Percentiles rank a stretch among this genome's conserved stretches.
Conservation (phyloP, 2,329 filamentous ascomycete genomes). For the Massarina eburnea region DNA sequence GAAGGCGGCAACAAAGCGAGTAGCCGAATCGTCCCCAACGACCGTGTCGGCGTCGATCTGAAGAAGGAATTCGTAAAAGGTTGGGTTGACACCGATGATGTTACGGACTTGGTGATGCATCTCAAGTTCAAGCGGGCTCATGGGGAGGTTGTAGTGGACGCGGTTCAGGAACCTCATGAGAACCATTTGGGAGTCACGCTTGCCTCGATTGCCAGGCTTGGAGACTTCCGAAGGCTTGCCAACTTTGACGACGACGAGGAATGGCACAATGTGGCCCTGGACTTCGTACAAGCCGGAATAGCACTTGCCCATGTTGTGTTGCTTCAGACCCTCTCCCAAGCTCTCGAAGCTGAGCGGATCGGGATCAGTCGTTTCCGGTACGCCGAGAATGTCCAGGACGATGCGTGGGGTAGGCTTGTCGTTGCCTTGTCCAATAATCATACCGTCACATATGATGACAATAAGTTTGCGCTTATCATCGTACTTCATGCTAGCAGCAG, state of each 20-base stretch:
- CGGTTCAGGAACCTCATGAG: constrained; percentile 99
- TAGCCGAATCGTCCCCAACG: constrained; percentile 84
- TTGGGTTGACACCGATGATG: constrained; percentile 97
- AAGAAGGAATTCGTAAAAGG: constrained; percentile 95
- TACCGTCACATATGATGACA: constrained; percentile 91
- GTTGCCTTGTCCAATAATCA: constrained; percentile 99
- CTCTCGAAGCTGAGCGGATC: constrained; percentile 96
- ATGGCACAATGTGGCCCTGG: constrained; percentile 96
- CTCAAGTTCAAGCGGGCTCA: constrained; percentile 95
- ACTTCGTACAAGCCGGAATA: constrained; percentile 98
- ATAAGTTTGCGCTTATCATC: constrained; percentile 98
- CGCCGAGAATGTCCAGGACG: constrained; percentile 93
- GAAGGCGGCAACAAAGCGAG: constrained; percentile 89
- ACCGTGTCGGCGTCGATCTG: constrained; percentile 98
- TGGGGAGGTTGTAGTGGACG: constrained; percentile 93
- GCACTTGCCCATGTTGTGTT: constrained; percentile 99
- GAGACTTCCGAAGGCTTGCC: constrained; percentile 78
- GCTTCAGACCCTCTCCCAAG: constrained; percentile 91
- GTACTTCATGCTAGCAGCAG: constrained; percentile 90
- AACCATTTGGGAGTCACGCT: constrained; percentile 98
- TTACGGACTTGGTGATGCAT: constrained; percentile 99
- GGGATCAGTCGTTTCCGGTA: constrained; percentile 89
- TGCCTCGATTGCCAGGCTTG: constrained; percentile 89
- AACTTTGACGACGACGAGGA: constrained; percentile 94
- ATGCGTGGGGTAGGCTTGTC: constrained; percentile 94